A percentile compares a stretch with the other conserved stretches of the same genome.
Evolutionary conservation across 2,329 filamentous ascomycete species (phyloP).

Genomic region (Penicillium freii): DNA sequence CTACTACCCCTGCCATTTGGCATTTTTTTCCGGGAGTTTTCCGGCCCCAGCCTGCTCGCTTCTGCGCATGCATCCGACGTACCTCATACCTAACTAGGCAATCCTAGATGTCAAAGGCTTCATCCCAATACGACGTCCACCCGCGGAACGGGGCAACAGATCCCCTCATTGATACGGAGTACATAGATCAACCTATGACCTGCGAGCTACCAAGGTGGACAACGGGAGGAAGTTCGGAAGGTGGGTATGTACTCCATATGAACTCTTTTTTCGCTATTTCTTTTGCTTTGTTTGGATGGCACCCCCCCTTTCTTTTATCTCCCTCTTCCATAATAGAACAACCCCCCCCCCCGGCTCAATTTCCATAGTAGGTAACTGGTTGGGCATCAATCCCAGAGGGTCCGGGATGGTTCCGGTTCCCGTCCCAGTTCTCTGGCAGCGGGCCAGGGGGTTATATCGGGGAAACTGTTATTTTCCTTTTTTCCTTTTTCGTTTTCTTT

Average conservation of each 20-base stretch:
- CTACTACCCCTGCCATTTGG: neutral
- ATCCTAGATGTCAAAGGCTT: neutral
- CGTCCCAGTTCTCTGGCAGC: conserved; percentile 9
- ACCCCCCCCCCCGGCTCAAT: neutral
- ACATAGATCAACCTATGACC: conserved; percentile 21
- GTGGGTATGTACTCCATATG: neutral
- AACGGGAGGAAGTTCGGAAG: conserved; percentile 5
- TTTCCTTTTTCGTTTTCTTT: neutral
- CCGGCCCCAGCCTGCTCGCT: neutral
- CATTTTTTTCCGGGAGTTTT: neutral
- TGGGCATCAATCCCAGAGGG: conserved; percentile 1
- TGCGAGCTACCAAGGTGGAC: conserved; percentile 5
- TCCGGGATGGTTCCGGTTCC: neutral
- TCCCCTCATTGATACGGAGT: conserved; percentile 8
- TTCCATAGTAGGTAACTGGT: neutral
- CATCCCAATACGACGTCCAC: conserved; percentile 9
- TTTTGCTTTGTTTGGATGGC: neutral
- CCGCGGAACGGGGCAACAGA: conserved; percentile 15
- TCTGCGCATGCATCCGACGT: neutral
- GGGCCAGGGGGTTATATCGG: conserved; percentile 4
- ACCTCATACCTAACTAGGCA: neutral
- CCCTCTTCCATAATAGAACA: neutral
- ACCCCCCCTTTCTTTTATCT: neutral
- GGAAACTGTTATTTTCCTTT: neutral
- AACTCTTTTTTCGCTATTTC: neutral